Evolutionary conservation across 148 eudicot genomes (phyloP).

Genomic region (Rhododendron kiyosumense): DNA sequence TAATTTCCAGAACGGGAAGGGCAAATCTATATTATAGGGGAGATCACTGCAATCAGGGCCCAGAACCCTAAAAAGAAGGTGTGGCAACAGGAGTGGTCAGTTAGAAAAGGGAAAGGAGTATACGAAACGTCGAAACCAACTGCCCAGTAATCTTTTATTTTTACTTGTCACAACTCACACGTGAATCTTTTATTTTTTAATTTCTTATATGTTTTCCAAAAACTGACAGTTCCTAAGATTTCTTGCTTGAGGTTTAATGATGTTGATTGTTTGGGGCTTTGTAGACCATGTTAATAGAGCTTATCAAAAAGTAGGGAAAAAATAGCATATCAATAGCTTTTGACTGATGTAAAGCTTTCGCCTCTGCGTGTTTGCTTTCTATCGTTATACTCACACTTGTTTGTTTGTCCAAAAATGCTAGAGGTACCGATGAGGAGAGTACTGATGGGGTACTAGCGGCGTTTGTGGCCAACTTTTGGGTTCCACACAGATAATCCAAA

Average conservation of each 20-base stretch:
- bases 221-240: background rate
- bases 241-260: slow-evolving; percentile 1
- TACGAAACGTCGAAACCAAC: background rate
- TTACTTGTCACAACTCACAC: background rate
- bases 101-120: background rate
- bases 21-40: background rate
- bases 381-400: slow-evolving; percentile 1
- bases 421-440: too few relatives aligned
- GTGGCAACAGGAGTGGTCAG: background rate
- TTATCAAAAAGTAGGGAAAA: background rate
- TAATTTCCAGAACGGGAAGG: background rate
- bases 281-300: background rate
- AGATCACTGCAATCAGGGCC: background rate
- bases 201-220: background rate
- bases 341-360: background rate
- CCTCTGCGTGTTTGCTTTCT: background rate
- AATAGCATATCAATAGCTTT: background rate
- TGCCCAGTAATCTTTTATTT: background rate
- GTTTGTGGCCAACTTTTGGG: too few relatives aligned
- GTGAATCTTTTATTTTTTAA: background rate
- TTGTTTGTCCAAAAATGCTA: slow-evolving; percentile 1
- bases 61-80: background rate
- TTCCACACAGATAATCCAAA: too few relatives aligned
- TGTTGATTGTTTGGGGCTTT: background rate
- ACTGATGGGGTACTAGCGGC: too few relatives aligned